Percentiles rank a stretch among this genome's conserved stretches.
Conservation (phyloP, 2,329 filamentous ascomycete genomes). For the Fusarium paranaense region DNA sequence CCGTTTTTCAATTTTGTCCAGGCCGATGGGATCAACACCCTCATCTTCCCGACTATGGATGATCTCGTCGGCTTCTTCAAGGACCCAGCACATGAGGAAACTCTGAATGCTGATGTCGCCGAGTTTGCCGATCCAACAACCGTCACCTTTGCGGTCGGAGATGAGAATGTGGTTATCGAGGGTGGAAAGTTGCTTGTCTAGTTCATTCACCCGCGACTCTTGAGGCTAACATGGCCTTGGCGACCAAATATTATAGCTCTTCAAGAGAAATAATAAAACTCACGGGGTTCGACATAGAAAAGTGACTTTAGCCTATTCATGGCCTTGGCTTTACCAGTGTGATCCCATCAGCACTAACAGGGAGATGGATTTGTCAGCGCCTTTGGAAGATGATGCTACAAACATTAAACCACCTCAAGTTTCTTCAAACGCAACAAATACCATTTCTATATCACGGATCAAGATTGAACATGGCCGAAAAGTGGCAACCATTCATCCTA, state of each 20-base stretch:
- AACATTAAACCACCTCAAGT: not conserved
- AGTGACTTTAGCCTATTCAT: not conserved
- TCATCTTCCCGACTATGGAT: not conserved
- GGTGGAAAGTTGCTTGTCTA: not conserved
- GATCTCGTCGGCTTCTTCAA: not conserved
- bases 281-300: not conserved
- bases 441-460: no score
- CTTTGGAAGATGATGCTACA: not conserved
- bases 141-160: not conserved
- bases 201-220: no score
- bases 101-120: not conserved
- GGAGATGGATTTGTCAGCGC: not conserved
- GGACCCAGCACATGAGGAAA: not conserved
- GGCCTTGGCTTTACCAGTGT: not conserved
- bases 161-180: not conserved
- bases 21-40: not conserved
- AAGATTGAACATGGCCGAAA: no score
- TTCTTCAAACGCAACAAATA: not conserved
- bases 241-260: no score
- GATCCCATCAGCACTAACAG: not conserved
- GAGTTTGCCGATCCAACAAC: not conserved
- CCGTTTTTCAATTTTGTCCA: not conserved
- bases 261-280: not conserved
- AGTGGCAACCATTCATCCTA: constrained; percentile 14
- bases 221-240: not conserved